These are phyloP conservation scores for Globisporangium carolinianum DNA, from an alignment of 352 stramenopile genomes.

Conservation along the genomic window DNA sequence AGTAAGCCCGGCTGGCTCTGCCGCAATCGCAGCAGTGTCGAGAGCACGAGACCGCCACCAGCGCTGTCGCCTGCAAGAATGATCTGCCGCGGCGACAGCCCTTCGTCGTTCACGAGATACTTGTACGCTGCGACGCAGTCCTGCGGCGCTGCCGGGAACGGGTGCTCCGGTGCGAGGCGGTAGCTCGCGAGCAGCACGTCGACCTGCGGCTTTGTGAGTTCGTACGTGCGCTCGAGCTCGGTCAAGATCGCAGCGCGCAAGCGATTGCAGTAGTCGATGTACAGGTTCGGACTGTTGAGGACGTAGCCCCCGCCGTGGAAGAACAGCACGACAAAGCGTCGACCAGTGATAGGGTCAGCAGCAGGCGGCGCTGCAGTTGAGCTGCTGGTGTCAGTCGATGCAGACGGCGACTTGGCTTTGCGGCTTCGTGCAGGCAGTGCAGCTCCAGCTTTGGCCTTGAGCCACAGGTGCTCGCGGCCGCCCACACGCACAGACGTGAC, in stretches of 20 bases:
- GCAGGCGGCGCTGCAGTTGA: neutral
- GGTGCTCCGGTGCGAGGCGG: constrained; percentile 37
- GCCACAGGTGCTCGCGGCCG: constrained; percentile 34
- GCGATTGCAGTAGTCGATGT: constrained; percentile 32
- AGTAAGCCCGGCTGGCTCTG: constrained; percentile 13
- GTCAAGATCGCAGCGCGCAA: constrained; percentile 18
- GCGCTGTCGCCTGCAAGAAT: constrained; percentile 40
- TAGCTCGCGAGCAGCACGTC: constrained; percentile 47
- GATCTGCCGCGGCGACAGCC: constrained; percentile 26
- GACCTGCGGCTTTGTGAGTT: constrained; percentile 19
- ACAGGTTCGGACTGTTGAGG: constrained; percentile 30
- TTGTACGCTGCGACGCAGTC: constrained; percentile 37
- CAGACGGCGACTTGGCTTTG: neutral
- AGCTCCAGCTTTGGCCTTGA: neutral
- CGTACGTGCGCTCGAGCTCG: constrained; percentile 11
- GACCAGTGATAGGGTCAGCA: neutral
- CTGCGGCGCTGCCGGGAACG: constrained; percentile 28
- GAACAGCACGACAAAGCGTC: constrained; percentile 13
- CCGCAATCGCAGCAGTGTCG: constrained; percentile 29
- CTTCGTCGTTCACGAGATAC: constrained; percentile 26
- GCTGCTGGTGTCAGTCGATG: neutral
- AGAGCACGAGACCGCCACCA: constrained; percentile 32
- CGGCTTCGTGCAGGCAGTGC: no score
- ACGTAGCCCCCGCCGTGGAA: constrained; percentile 41
- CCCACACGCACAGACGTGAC: constrained; percentile 21